Base-by-base conservation (phyloP, 768 basidiomycete species). In the Amanita brunnescens region DNA sequence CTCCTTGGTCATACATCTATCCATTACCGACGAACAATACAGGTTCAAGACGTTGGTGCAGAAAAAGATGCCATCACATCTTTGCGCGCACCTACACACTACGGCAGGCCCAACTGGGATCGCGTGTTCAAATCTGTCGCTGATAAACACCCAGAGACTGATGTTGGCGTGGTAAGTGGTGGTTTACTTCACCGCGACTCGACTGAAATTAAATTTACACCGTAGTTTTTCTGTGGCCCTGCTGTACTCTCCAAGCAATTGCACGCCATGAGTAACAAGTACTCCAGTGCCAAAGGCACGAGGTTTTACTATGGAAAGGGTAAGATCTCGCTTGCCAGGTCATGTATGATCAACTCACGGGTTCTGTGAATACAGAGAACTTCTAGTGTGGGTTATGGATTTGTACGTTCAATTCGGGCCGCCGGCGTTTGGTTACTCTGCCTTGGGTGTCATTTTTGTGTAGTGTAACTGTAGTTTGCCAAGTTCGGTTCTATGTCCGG, bases 221-320 rank as follows among this genome's bases (percentile, higher is more conserved):
- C 29, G 9, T 32, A 78, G 77, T 89, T 91, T 74, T 95, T 91
- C 77, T 95, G 92, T 60, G 92, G 92, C 12, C 91, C 91, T 2
- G 55, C 82, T 0, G 77, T 74, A 8, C 67, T 93, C 38, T 88
- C 87, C 23, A 80, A 67, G 61, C 73, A 76, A 57, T 73, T 96
- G 16, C 90, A 93, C 63, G 64, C 74, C 49, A 84, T 84, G 81
- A 81, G 74, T 55, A 95, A 93, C 76, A 88, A 88, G 67, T 90
- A 88, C 67, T 91, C 91, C 14, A 74, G 75, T 34, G 80, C 87
- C 14, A 76, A 78, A 30, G 79, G 81, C n/a, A 87, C 88, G 1
- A 71, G 85, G 49, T 95, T 94, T 78, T 88, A 87, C 76, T 95
- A 85, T 56, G 89, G 91, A 42, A 94, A 94, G 67, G 91, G 86